phyloP scores from a whole-genome alignment of 495 filamentous ascomycete species.

The Aspergillus affinis region DNA sequence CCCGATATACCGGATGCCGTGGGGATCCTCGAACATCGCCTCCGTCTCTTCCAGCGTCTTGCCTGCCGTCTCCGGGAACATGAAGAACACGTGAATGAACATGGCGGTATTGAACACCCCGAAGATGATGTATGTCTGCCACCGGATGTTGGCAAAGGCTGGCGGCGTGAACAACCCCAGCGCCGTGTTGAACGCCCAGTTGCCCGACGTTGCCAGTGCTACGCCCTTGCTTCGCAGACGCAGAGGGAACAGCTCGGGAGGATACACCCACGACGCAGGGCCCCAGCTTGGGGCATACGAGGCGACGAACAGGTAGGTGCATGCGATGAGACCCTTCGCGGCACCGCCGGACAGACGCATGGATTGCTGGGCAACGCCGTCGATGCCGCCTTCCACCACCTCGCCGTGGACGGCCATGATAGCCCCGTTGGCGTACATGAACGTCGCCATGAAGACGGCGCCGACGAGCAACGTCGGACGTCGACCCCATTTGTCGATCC shows the following conservation, averaged over 20 bases:
- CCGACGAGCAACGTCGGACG: slow-evolving; percentile 63
- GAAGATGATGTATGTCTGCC: slow-evolving; percentile 74
- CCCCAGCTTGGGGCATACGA: slow-evolving; percentile 59
- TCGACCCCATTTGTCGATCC: slow-evolving; percentile 62
- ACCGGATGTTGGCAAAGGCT: slow-evolving; percentile 67
- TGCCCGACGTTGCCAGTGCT: slow-evolving; percentile 64
- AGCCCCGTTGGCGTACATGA: slow-evolving; percentile 66
- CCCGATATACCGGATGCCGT: slow-evolving; percentile 62
- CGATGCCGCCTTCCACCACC: slow-evolving; percentile 48
- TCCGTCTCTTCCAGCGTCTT: slow-evolving; percentile 80
- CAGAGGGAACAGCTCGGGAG: slow-evolving; percentile 65
- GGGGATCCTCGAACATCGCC: slow-evolving; percentile 63
- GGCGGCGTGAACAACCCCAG: slow-evolving; percentile 73
- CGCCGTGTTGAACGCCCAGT: slow-evolving; percentile 80
- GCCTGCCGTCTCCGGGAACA: slow-evolving; percentile 78
- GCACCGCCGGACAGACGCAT: slow-evolving; percentile 36
- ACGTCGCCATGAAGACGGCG: slow-evolving; percentile 65
- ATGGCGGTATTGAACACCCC: slow-evolving; percentile 69
- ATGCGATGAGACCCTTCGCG: slow-evolving; percentile 60
- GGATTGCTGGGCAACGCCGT: slow-evolving; percentile 32
- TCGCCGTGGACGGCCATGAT: slow-evolving; percentile 56
- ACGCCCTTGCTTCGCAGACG: slow-evolving; percentile 63
- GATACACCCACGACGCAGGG: slow-evolving; percentile 65
- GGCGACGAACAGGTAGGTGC: slow-evolving; percentile 65
- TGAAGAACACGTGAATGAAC: slow-evolving; percentile 71